Evolutionary conservation across 2,329 filamentous ascomycete genomes (phyloP), one percentile per base, ranked within the genome.

Genomic region (Oidium heveae): DNA sequence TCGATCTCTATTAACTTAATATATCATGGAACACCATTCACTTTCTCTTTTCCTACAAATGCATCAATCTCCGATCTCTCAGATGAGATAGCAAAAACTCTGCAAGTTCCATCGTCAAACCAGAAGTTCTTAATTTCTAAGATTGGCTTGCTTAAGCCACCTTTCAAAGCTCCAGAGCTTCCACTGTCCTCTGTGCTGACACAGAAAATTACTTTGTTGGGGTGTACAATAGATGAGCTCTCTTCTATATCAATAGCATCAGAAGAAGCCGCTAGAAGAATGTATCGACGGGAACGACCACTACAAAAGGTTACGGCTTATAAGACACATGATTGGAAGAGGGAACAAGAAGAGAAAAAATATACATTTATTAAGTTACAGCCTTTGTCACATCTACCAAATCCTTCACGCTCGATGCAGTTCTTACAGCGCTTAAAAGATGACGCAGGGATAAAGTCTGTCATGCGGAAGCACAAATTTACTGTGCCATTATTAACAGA

Each of bases 391-490:
- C 80, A 89, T 62, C 79, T 96, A 0, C 86, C 87, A 0, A 75
- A 82, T 55, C 82, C 88, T 0, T 74, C 81, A 24, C 79, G 80
- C 54, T 84, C 81, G 12, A 72, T 79, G 4, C 70, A 74, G 0
- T 86, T 89, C 61, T 75, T 98, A 1, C 72, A 83, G 64, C 77
- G 84, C 0, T 73, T 98, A 3, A 79, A 79, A 59, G 75, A 82
- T 57, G 91, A 98, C 66, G 80, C 85, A 0, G 91, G 91, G 8
- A 89, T 98, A 68, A 80, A 80, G 58, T 72, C 81, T 0, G 75
- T 79, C 0, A 98, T 98, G 91, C 72, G 75, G 16, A 80, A 80
- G 61, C 88, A 94, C 70, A 76, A 80, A 59, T 95, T 94, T 70
- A 77, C 75, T 20, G 91, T 98, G 0, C 82, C 82, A 0, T 68